Evolutionary conservation across 2,329 filamentous ascomycete species (phyloP).

Genomic region (Alternaria sp.): DNA sequence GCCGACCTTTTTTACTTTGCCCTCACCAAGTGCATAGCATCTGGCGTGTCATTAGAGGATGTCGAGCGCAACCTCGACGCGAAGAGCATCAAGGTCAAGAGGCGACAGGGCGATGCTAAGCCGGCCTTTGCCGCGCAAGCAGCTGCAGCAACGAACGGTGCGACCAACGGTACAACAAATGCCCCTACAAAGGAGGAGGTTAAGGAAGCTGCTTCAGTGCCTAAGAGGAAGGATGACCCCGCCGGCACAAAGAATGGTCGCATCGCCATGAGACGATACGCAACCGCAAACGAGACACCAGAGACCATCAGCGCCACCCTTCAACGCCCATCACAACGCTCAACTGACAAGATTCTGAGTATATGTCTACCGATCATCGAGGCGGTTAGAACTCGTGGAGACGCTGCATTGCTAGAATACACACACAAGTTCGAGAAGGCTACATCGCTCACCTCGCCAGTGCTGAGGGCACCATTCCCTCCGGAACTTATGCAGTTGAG

Average conservation of each 20-base stretch:
- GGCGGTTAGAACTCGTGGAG: conserved; percentile 81
- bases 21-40: conserved; percentile 83
- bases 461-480: conserved; percentile 88
- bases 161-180: conserved; percentile 26
- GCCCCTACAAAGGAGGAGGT: conserved; percentile 48
- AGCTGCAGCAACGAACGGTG: conserved; percentile 17
- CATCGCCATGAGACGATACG: conserved; percentile 83
- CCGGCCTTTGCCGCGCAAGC: conserved; percentile 88
- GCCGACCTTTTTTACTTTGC: conserved; percentile 97
- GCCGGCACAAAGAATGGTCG: conserved; percentile 59
- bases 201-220: conserved; percentile 60
- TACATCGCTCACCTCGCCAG: conserved; percentile 84
- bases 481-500: conserved; percentile 83
- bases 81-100: conserved; percentile 94
- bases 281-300: conserved; percentile 68
- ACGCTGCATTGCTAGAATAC: conserved; percentile 87
- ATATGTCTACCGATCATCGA: conserved; percentile 93
- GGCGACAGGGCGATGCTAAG: conserved; percentile 92
- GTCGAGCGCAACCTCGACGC: conserved; percentile 91
- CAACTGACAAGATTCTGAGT: conserved; percentile 89
- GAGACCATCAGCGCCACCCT: conserved; percentile 75
- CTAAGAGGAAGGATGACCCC: conserved; percentile 60
- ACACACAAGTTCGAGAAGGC: conserved; percentile 99
- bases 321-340: conserved; percentile 89
- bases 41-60: conserved; percentile 84